Evolutionary conservation across 2,329 filamentous ascomycete species (phyloP).

Genomic region (Penicillium thymicola): DNA sequence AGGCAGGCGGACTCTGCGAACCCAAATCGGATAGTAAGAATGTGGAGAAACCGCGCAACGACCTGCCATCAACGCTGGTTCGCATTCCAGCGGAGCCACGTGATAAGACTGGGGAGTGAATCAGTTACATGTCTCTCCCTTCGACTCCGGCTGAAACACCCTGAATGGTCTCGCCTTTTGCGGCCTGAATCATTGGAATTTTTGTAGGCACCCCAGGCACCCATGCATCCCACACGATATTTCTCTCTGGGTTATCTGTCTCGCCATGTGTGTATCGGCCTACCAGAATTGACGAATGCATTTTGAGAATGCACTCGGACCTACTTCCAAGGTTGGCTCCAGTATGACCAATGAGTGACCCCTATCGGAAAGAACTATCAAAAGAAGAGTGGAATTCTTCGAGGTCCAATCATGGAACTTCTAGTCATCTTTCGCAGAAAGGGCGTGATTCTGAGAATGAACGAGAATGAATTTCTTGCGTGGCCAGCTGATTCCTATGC

Average conservation of each 20-base stretch:
- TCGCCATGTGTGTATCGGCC: not conserved
- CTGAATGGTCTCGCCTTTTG: not conserved
- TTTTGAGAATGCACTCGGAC: not conserved
- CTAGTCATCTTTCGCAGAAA: not conserved
- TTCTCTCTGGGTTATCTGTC: not conserved
- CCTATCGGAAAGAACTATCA: not conserved
- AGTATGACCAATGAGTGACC: not conserved
- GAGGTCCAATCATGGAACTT: not conserved
- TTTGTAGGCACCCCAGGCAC: not conserved
- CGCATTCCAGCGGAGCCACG: slow-evolving; percentile 39
- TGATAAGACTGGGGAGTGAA: slow-evolving; percentile 23
- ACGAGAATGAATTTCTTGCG: not conserved
- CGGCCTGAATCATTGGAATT: not conserved
- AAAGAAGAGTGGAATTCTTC: not conserved
- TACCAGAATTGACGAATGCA: not conserved
- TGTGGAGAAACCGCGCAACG: slow-evolving; percentile 67
- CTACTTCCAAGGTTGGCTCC: not conserved
- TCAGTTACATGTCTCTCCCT: not conserved
- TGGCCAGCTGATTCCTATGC: not conserved
- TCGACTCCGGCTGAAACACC: not conserved
- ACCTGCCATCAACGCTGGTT: slow-evolving; percentile 49
- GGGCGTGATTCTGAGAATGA: not conserved
- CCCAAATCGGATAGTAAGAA: slow-evolving; percentile 11
- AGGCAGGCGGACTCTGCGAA: slow-evolving; percentile 24
- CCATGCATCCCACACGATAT: not conserved